phyloP scores from a whole-genome alignment of 805 yeast genomes.

The Yarrowia osloensis region DNA sequence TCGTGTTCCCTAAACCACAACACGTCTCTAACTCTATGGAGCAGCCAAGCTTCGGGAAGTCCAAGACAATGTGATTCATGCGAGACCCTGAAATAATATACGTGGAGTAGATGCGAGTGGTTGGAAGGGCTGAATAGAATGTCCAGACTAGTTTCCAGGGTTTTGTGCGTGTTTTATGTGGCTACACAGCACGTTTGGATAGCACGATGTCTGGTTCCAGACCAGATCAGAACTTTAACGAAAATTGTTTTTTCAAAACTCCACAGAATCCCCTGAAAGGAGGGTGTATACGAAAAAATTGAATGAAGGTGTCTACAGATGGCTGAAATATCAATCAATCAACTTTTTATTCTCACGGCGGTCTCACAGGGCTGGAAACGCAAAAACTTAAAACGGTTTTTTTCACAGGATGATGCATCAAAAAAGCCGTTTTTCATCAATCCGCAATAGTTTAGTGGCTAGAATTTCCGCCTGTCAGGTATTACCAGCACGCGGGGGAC shows the following conservation, averaged over 20 bases:
- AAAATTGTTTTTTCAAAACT: not conserved
- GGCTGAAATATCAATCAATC: not conserved
- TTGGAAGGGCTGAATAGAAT: no score
- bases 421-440: not conserved
- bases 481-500: constrained; percentile 19
- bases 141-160: no score
- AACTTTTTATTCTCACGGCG: not conserved
- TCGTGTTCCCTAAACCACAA: not conserved
- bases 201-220: no score
- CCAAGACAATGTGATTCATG: not conserved
- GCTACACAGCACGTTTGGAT: no score
- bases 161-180: no score
- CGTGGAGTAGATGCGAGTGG: not conserved
- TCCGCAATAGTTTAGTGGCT: constrained; percentile 45
- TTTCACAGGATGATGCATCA: not conserved
- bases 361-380: not conserved
- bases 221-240: not conserved
- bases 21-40: not conserved
- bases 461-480: constrained; percentile 46
- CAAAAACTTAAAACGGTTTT: not conserved
- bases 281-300: not conserved
- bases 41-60: not conserved
- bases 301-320: not conserved
- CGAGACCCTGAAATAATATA: not conserved
- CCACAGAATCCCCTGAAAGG: not conserved